A percentile compares a stretch with the other conserved stretches of the same genome.
These are phyloP conservation scores for Cardamine chenopodiifolia DNA, from an alignment of 345 rosid species.

Conservation along the genomic window DNA sequence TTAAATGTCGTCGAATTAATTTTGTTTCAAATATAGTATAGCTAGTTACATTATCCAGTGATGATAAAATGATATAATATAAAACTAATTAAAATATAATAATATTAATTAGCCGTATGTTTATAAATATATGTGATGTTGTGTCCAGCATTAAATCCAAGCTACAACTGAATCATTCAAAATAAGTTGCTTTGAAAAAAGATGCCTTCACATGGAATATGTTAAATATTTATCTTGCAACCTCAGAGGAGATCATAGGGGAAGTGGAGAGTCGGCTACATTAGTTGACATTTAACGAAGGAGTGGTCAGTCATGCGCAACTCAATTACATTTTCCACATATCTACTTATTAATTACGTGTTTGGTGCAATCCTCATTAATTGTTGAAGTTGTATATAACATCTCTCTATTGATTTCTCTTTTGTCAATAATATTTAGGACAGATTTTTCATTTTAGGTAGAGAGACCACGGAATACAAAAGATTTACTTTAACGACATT, in stretches of 20 bases:
- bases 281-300: constrained; percentile 38
- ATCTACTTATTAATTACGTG: constrained; percentile 30
- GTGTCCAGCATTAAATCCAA: background rate
- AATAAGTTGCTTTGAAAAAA: constrained; percentile 19
- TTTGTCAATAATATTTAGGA: background rate
- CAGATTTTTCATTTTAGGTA: background rate
- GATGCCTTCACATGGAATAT: background rate
- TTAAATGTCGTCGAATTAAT: background rate
- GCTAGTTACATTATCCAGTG: background rate
- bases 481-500: constrained; percentile 1
- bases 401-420: background rate
- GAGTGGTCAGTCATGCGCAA: constrained; percentile 41
- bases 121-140: background rate
- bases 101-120: background rate
- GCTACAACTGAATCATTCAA: background rate
- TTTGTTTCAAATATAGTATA: background rate
- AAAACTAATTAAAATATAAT: background rate
- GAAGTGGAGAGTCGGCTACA: constrained; percentile 45
- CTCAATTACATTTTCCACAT: constrained; percentile 34
- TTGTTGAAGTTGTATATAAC: background rate
- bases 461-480: background rate
- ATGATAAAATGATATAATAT: background rate
- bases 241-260: constrained; percentile 20
- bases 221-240: background rate
- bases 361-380: constrained; percentile 20